Base-by-base conservation (phyloP, 2,329 filamentous ascomycete species). In the Diaporthe australafricana region DNA sequence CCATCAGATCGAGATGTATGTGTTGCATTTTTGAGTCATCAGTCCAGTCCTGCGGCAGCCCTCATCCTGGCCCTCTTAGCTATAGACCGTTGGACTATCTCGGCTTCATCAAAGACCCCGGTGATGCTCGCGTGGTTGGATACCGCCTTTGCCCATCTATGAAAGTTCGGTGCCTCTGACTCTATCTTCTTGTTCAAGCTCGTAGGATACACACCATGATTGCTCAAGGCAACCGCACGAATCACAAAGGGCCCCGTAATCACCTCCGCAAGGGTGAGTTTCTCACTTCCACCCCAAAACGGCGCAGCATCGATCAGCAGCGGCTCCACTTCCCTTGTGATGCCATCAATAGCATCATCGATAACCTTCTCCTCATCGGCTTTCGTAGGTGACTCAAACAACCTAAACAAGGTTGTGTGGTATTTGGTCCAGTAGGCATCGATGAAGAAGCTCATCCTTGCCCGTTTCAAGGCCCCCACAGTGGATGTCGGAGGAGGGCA, bases 201-300 rank as follows among this genome's bases (percentile, higher is more conserved):
- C 67, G 77, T 57, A 0, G 88, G 89, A 69, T 88, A 77, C 16
- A 92, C 72, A 1, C 83, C 83, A 40, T 88, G 82, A 76, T 90
- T 89, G 0, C 85, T 42, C 42, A 60, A 72, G 0, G 25, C 22
- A 32, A 70, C 30, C n/a, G 70, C 50, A 17, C 53, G 32, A 20
- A 66, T 62, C 17, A 73, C 67, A 38, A 72, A 75, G 3, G 47
- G 52, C 7, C 69, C 57, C 80, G 66, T 67, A 12, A 73, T 72
- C 80, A 93, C 92, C 87, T 95, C 93, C 6, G 90, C 93, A 30
- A 94, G 80, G 0, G 92, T 94, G 52, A 94, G 77, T 77, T 82
- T 88, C n/a, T 87, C 83, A 45, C 85, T 88, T 0, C 90, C 90
- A 1, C 86, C 87, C 78, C 91, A 92, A 79, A 89, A 92, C 0